Evolutionary conservation across 1,284 basidiomycete species (phyloP).

Genomic region (Leccinum solheimii): DNA sequence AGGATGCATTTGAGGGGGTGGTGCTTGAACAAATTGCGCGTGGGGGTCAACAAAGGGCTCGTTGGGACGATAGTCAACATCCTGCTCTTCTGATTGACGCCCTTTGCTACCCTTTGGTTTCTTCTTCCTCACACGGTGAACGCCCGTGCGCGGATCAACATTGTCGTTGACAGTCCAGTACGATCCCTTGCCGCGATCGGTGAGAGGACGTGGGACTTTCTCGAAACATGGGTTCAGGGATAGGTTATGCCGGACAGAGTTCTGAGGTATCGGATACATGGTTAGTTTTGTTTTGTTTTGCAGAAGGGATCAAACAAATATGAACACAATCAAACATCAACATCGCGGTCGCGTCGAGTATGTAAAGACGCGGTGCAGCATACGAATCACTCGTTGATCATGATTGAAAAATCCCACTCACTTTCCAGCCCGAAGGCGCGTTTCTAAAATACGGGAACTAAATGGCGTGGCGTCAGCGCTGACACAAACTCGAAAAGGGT

Average conservation of each 20-base stretch:
- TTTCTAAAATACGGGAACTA: conserved; percentile 84
- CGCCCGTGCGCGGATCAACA: conserved; percentile 81
- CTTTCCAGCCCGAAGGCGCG: conserved; percentile 84
- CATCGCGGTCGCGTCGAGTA: conserved; percentile 51
- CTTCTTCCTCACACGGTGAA: conserved; percentile 82
- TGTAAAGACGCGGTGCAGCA: conserved; percentile 9
- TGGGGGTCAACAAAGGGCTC: conserved; percentile 55
- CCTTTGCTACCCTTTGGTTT: conserved; percentile 56
- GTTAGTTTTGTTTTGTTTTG: conserved; percentile 33
- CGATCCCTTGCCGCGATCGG: conserved; percentile 84
- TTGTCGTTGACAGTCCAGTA: conserved; percentile 89
- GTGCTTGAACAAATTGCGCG: conserved; percentile 51
- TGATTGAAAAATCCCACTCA: conserved; percentile 38
- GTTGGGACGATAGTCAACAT: conserved; percentile 61
- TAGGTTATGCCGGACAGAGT: conserved; percentile 92
- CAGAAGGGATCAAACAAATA: conserved; percentile 42
- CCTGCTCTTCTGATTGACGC: conserved; percentile 49
- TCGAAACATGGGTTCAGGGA: conserved; percentile 93
- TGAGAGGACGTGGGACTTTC: conserved; percentile 85
- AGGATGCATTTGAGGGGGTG: conserved; percentile 51
- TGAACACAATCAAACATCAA: conserved; percentile 54
- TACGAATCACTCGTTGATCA: not conserved
- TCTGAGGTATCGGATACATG: conserved; percentile 47
- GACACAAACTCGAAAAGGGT: not conserved
- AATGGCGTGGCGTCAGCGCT: conserved; percentile 18